Base-by-base conservation (phyloP, 148 eudicot species). In the Cornus suecica region DNA sequence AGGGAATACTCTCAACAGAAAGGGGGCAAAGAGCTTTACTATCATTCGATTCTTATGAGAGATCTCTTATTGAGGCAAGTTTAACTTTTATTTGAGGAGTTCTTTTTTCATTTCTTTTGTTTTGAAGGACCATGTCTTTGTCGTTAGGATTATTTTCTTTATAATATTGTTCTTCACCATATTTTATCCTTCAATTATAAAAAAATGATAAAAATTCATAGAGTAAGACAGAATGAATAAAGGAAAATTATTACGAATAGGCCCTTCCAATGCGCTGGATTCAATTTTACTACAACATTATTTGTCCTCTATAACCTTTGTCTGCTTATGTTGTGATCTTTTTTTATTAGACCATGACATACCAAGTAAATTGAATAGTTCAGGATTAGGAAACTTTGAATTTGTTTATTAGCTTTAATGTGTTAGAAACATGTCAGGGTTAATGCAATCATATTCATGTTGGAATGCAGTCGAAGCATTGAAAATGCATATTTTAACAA, bases 1-100 rank as follows among this genome's bases (percentile, higher is more conserved):
- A 95, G 98, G 99, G 99, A 63, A 85, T 96, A 82, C 92, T 96
- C 52, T 90, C 97, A 6, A 96, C 99, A 58, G 97, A 93, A 78
- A 91, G 84, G 76, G 99, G 99, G 65, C 92, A 86, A 68, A 86
- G 85, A 74, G 86, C 91, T 72, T 77, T 96, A 63, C 68, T 65
- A 72, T 85, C 92, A 70, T 86, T 91, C 84, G 94, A 93, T 85
- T 85, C 92, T 28, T 87, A 84, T 62, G 94, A 93, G 78, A 86
- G 92, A 78, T 93, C 98, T 70, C 88, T 96, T 76, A 82, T 96
- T 74, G 92, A 90, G 97, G 98, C 93, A 62, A 76, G 78, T 80
- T 61, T 58, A 42, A 71, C 56, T 10, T 60, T 0, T 42, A 66
- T 14, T 32, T 14, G 9, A 4, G 15, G 48, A 31, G 37, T 71